Base-by-base conservation (phyloP, 208 protist genomes). In the Porcisia hertigi region DNA sequence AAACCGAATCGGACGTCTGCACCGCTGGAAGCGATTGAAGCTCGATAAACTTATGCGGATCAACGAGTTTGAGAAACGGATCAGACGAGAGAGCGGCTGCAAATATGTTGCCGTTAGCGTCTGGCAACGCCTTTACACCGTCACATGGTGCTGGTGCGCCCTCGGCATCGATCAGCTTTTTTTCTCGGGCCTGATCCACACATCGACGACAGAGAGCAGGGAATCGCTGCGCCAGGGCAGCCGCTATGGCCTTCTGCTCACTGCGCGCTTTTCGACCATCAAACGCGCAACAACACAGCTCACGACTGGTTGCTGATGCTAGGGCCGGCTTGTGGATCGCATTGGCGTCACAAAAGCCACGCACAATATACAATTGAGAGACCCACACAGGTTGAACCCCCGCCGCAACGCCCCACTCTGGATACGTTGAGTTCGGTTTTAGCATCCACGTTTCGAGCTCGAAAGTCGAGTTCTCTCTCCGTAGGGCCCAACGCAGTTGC, bases 211-310 rank as follows among this genome's bases (percentile, higher is more conserved):
- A 94, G 39, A 83, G 39, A 14, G 82, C 64, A 34, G 74, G 66
- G 78, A 87, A 96, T 70, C 39, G 71, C 71, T 84, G 74, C 16
- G 76, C 82, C 5, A 96, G 75, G 0, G 89, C 76, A 20, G 78
- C 77, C 1, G 85, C 86, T 30, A 94, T 69, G 20, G 78, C 90
- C 71, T 90, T 93, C 43, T 91, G 86, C 62, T 93, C 86, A 66
- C 88, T 90, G 39, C 78, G 65, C 45, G 86, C 88, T 80, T 94
- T 96, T 36, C 87, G 88, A n/a, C 55, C 59, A 65, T 93, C 88
- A 55, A 85, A 80, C 18, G 82, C 85, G 54, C 60, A 52, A 11
- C 41, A 52, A 63, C 58, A 75, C 20, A 86, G 57, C 72, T 81
- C 76, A 25, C 64, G 74, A 7, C 39, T 30, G 9, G 54, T 36